Conservation (phyloP, 345 rosid species). For the Camelina laxa region DNA sequence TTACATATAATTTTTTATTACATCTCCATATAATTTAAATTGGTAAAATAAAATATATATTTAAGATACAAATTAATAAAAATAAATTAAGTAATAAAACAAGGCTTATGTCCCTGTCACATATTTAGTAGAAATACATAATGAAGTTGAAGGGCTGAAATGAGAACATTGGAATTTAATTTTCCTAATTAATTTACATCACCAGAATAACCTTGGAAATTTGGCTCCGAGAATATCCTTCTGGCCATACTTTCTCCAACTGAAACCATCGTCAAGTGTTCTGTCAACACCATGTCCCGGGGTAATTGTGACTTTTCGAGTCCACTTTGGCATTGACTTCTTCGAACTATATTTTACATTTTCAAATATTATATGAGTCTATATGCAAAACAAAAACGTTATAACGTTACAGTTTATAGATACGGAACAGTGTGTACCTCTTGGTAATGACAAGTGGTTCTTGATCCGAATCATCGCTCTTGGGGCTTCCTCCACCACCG, state of each 20-base stretch:
- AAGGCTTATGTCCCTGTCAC: conserved; percentile 15
- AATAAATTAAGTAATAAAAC: background rate
- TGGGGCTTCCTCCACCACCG: conserved; percentile 56
- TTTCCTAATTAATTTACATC: background rate
- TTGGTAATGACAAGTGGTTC: conserved; percentile 45
- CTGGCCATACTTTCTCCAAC: conserved; percentile 97
- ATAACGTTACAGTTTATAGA: conserved; percentile 46
- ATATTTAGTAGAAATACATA: background rate
- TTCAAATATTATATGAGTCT: conserved; percentile 8
- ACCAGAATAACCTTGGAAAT: conserved; percentile 66
- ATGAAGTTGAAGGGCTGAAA: conserved; percentile 8
- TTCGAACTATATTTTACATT: conserved; percentile 44
- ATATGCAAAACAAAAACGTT: background rate
- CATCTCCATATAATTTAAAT: background rate
- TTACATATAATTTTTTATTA: background rate
- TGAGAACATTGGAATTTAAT: background rate
- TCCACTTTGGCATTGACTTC: conserved; percentile 65
- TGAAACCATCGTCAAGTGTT: conserved; percentile 82
- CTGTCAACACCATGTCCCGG: conserved; percentile 61
- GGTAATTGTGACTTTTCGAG: conserved; percentile 52
- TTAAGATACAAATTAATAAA: background rate
- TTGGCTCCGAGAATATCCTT: conserved; percentile 83
- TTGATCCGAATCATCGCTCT: conserved; percentile 70
- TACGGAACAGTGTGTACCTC: conserved; percentile 37
- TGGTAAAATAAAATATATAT: background rate